phyloP scores from a whole-genome alignment of 1,284 basidiomycete genomes.

The Puccinia polysora region DNA sequence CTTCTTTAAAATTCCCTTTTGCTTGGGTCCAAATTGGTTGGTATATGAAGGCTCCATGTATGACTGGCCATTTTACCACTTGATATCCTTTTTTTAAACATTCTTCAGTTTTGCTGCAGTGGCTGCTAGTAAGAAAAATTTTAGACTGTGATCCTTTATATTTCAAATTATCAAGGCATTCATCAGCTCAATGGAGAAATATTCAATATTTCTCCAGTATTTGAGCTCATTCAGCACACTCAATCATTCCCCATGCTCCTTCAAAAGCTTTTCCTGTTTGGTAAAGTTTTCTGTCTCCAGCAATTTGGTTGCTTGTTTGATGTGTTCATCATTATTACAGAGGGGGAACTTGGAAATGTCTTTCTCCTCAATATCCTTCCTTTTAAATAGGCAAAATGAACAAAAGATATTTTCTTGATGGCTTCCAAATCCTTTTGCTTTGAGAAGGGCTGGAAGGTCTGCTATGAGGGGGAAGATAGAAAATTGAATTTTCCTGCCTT shows the following conservation, averaged over 20 bases:
- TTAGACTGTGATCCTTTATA: no score
- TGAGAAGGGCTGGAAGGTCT: slow-evolving; percentile 14
- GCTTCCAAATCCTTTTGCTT: slow-evolving; percentile 3
- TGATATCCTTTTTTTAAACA: no score
- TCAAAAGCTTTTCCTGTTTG: neutral
- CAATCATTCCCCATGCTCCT: slow-evolving; percentile 4
- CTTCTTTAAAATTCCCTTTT: no score
- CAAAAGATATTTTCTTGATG: neutral
- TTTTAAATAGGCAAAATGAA: slow-evolving; percentile 2
- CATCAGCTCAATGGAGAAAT: slow-evolving; percentile 8
- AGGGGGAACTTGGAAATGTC: neutral
- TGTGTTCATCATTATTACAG: neutral
- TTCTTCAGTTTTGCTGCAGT: no score
- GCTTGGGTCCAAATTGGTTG: no score
- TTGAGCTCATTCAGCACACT: slow-evolving; percentile 13
- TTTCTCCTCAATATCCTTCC: neutral
- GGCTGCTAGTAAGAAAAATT: no score
- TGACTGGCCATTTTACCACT: no score
- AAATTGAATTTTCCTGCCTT: neutral
- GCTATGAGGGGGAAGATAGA: slow-evolving; percentile 5
- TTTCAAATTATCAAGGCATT: neutral
- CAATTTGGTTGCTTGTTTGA: neutral
- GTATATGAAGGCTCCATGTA: no score
- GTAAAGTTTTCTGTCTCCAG: neutral
- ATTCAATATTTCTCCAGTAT: slow-evolving; percentile 12